These are phyloP conservation scores for Metschnikowia lachancei DNA, from an alignment of 805 yeast genomes.

Conservation along the genomic window DNA sequence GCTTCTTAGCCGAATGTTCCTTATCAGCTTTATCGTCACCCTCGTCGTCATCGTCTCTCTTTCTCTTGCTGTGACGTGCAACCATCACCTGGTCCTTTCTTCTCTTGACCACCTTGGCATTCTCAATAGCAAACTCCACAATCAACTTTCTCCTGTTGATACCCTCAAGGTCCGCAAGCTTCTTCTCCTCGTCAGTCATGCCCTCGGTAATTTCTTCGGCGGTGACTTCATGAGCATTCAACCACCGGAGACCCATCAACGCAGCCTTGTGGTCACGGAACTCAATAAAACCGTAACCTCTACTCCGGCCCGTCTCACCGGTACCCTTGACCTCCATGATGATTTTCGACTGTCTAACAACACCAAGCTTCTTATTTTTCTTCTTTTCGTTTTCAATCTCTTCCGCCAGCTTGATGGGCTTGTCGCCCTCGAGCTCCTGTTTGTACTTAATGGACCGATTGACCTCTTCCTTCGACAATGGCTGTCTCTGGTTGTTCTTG, in stretches of 20 bases:
- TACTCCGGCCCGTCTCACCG: conserved; percentile 82
- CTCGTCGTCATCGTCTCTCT: conserved; percentile 23
- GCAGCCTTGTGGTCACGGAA: conserved; percentile 90
- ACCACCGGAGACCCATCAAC: conserved; percentile 94
- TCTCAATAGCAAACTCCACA: conserved; percentile 94
- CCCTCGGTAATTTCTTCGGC: conserved; percentile 68
- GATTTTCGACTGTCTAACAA: conserved; percentile 89
- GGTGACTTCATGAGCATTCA: conserved; percentile 87
- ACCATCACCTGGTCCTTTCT: conserved; percentile 65
- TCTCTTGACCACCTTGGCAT: conserved; percentile 89
- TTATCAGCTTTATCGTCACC: conserved; percentile 6
- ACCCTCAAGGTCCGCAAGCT: conserved; percentile 52
- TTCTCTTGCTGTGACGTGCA: conserved; percentile 32
- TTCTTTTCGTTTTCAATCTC: conserved; percentile 55
- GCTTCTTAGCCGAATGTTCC: conserved; percentile 4
- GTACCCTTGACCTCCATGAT: conserved; percentile 89
- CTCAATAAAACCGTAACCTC: conserved; percentile 96
- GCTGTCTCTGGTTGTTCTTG: conserved; percentile 68
- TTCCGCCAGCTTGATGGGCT: conserved; percentile 41
- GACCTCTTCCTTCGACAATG: conserved; percentile 85
- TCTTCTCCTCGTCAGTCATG: conserved; percentile 64
- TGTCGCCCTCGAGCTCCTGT: conserved; percentile 34
- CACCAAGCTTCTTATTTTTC: conserved; percentile 76
- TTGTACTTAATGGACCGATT: conserved; percentile 74
- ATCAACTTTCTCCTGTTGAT: conserved; percentile 69